Base-by-base conservation (phyloP, 2,329 filamentous ascomycete genomes). In the Hymenoscyphus fructigenus region DNA sequence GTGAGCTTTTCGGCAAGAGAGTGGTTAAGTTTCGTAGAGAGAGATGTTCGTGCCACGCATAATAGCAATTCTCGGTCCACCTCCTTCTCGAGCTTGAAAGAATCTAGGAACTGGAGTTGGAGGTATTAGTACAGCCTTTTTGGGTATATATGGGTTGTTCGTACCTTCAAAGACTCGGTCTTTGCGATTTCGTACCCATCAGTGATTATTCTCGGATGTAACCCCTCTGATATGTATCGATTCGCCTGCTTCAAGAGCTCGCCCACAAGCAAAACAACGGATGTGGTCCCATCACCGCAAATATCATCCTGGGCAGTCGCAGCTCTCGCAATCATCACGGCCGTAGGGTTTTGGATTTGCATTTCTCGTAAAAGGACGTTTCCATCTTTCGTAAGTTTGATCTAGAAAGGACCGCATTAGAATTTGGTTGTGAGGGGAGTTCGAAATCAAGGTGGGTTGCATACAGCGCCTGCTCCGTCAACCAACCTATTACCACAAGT, bases 271-370 rank as follows among this genome's bases (percentile, higher is more conserved):
- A 99, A 82, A 61, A 99, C 95, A 34, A 97, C 94, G 57, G 93
- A 97, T 53, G 95, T 99, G 73, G 95, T 99, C 75, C 95, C 95
- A 79, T 99, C 95, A 75, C 95, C 95, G 73, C 92, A 96, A 73
- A 99, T 99, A 75, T 99, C 95, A 79, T 99, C 95, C 79, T 99
- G 94, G 71, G 95, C 95, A 44, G 95, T 99, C 65, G 95, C 95
- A 74, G 94, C 93, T 76, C 87, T 82, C 64, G 87, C 87, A 78
- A 90, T 90, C 87, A 90, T 90, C 68, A 95, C 95, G 70, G 95
- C 95, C 41, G 95, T 99, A 32, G 95, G 95, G 79, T 98, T 98
- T 82, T 97, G 94, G 77, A 98, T 98, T 88, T 98, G 93, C 87
- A 90, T 90, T 78, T 90, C 88, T 74, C 88, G 83, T 69, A 90